Conservation (phyloP, 2,329 filamentous ascomycete genomes). For the Cercospora janseana region DNA sequence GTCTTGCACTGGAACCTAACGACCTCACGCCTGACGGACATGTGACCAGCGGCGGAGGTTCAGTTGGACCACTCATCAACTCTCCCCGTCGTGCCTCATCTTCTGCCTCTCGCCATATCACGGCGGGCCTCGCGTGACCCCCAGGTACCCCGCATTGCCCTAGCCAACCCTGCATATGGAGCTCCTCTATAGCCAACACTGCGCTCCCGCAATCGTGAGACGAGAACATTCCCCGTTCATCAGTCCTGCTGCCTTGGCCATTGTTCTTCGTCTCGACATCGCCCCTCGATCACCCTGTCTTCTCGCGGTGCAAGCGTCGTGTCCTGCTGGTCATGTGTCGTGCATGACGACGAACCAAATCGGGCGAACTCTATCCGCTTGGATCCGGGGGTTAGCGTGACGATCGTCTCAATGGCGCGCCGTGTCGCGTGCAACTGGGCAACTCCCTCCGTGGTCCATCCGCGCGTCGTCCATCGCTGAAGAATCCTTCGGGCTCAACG, state of each 20-base stretch:
- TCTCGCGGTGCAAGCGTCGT: not conserved
- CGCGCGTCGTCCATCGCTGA: too few species aligned
- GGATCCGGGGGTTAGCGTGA: conserved; percentile 5
- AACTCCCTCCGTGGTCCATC: too few species aligned
- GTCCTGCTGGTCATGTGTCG: not conserved
- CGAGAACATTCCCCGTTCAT: too few species aligned
- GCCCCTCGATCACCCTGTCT: not conserved
- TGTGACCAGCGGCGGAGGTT: conserved; percentile 5
- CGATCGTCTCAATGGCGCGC: conserved; percentile 9
- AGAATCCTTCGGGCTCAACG: too few species aligned
- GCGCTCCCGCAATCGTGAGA: too few species aligned
- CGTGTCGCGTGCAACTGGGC: conserved; percentile 6
- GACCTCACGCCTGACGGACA: not conserved
- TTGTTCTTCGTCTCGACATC: not conserved
- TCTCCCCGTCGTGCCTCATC: not conserved
- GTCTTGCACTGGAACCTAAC: not conserved
- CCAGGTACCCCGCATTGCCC: conserved; percentile 5
- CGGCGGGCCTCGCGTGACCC: not conserved
- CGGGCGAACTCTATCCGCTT: conserved; percentile 2
- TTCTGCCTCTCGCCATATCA: not conserved
- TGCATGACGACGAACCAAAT: not conserved
- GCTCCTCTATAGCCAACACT: conserved; percentile 1
- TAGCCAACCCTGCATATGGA: conserved; percentile 6
- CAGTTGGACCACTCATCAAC: not conserved
- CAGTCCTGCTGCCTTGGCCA: not conserved